A percentile compares a stretch with the other conserved stretches of the same genome.
Evolutionary conservation across 139 green algal genomes (phyloP).

Genomic region (Picochlorum sp.): DNA sequence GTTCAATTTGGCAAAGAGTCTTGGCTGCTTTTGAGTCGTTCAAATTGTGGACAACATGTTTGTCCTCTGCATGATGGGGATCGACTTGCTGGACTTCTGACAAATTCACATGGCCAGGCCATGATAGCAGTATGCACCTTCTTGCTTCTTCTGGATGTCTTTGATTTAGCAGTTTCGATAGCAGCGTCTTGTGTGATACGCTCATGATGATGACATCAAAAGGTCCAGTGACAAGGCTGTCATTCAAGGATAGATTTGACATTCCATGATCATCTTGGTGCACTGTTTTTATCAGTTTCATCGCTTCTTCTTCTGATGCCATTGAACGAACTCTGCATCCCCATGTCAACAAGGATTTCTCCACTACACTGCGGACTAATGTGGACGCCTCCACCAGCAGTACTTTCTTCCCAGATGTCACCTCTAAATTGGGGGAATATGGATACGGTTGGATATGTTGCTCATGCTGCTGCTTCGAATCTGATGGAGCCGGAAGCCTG

Average conservation of each 20-base stretch:
- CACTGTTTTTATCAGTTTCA: constrained; percentile 29
- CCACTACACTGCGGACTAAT: constrained; percentile 45
- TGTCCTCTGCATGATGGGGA: no score
- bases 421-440: constrained; percentile 16
- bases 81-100: no score
- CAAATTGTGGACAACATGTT: no score
- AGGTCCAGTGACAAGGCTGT: constrained; percentile 18
- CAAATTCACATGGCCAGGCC: constrained; percentile 4
- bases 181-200: constrained; percentile 31
- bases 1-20: neutral
- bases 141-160: constrained; percentile 10
- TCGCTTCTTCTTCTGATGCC: constrained; percentile 31
- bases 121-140: neutral
- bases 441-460: neutral
- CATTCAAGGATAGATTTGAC: neutral
- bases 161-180: constrained; percentile 38
- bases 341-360: constrained; percentile 51
- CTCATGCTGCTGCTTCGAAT: neutral
- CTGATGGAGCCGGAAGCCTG: neutral
- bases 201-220: constrained; percentile 58
- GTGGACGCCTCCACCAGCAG: constrained; percentile 57
- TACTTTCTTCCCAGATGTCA: constrained; percentile 33
- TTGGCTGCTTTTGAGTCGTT: no score
- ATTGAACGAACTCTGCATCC: constrained; percentile 54
- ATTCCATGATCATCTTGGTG: neutral